Evolutionary conservation across 345 rosid species (phyloP).

Genomic region (Kandelia obovata): DNA sequence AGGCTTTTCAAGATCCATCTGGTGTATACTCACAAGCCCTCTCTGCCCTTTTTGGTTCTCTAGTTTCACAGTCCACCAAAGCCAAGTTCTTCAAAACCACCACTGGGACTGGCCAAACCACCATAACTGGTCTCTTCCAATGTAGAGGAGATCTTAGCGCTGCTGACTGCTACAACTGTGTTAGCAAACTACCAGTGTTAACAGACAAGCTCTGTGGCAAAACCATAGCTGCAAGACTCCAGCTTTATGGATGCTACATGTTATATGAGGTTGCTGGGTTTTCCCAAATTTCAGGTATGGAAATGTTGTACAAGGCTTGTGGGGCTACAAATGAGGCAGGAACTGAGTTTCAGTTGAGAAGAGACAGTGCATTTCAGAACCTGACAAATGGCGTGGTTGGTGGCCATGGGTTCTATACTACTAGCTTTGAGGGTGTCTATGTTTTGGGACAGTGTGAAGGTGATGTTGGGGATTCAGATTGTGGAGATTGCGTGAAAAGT

Average conservation of each 20-base stretch:
- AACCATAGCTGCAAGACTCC: constrained; percentile 75
- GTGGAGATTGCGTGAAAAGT: constrained; percentile 67
- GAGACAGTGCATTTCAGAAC: constrained; percentile 71
- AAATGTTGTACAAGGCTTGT: constrained; percentile 81
- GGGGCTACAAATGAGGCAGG: constrained; percentile 62
- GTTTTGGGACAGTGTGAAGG: constrained; percentile 94
- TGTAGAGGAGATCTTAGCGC: constrained; percentile 83
- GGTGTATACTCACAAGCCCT: constrained; percentile 81
- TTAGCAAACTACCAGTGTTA: constrained; percentile 73
- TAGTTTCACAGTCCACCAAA: constrained; percentile 79
- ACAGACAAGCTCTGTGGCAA: constrained; percentile 70
- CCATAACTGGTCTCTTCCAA: constrained; percentile 85
- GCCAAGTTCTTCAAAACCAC: constrained; percentile 82
- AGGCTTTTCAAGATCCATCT: constrained; percentile 72
- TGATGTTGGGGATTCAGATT: constrained; percentile 89
- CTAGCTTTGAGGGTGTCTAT: constrained; percentile 62
- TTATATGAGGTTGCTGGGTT: constrained; percentile 81
- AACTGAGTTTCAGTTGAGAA: constrained; percentile 75
- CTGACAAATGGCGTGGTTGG: constrained; percentile 67
- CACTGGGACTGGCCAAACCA: constrained; percentile 63
- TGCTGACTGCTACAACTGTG: constrained; percentile 87
- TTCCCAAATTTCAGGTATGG: constrained; percentile 83
- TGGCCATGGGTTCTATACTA: constrained; percentile 67
- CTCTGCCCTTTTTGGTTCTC: constrained; percentile 75
- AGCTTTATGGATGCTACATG: constrained; percentile 84